Conservation (phyloP, 495 filamentous ascomycete genomes). For the Aspergillus indologenus region DNA sequence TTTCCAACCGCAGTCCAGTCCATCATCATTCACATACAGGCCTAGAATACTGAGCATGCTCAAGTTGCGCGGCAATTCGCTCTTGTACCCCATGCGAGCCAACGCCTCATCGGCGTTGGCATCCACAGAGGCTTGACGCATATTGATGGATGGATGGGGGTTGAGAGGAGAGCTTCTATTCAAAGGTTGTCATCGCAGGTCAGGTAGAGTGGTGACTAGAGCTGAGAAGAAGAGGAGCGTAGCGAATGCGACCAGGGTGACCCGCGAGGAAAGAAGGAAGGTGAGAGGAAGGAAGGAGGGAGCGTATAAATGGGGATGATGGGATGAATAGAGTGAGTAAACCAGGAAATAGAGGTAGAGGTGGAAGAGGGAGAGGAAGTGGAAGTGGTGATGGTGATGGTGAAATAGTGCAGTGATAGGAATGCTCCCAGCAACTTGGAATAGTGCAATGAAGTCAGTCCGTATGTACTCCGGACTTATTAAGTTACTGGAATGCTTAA, state of each 20-base stretch:
- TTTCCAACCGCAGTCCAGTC: neutral
- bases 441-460: too few relatives aligned
- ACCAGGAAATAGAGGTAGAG: too few relatives aligned
- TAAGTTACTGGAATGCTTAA: neutral
- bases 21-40: slow-evolving; percentile 35
- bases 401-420: too few relatives aligned
- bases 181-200: neutral
- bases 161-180: neutral
- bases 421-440: too few relatives aligned
- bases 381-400: too few relatives aligned
- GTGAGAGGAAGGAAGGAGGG: too few relatives aligned
- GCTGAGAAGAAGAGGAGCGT: neutral
- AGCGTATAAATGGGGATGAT: too few relatives aligned
- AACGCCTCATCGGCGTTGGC: slow-evolving; percentile 52
- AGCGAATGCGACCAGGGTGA: neutral
- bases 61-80: slow-evolving; percentile 57
- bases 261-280: neutral
- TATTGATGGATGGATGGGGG: neutral
- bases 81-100: slow-evolving; percentile 62
- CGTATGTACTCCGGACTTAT: too few relatives aligned
- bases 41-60: slow-evolving; percentile 66
- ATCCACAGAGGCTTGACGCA: slow-evolving; percentile 28
- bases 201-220: neutral
- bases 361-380: too few relatives aligned
- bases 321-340: too few relatives aligned